These are phyloP conservation scores for Stemphylium vesicarium DNA, from an alignment of 2,329 filamentous ascomycete genomes.

Conservation along the genomic window DNA sequence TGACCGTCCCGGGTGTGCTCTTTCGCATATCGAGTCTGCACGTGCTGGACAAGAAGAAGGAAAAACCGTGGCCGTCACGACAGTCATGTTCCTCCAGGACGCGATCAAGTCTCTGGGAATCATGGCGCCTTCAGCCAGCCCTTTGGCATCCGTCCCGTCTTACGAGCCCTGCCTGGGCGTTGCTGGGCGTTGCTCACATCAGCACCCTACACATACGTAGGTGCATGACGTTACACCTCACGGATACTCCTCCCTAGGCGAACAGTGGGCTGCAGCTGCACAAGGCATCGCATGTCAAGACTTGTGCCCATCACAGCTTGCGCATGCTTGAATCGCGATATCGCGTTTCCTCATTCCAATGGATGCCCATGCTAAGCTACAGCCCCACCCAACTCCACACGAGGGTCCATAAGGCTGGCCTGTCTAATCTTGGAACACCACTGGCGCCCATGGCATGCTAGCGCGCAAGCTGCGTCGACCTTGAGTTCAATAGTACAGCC, in stretches of 20 bases:
- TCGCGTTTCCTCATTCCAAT: conserved; percentile 7
- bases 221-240: conserved; percentile 11
- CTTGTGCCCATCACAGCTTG: too few relatives aligned
- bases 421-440: conserved; percentile 5
- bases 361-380: neutral
- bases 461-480: too few relatives aligned
- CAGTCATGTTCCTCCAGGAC: too few relatives aligned
- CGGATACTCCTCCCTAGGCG: neutral
- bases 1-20: neutral
- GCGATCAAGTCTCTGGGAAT: too few relatives aligned
- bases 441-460: neutral
- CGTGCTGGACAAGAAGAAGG: neutral
- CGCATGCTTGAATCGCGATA: neutral
- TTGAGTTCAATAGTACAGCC: neutral
- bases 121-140: too few relatives aligned
- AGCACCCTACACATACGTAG: conserved; percentile 3
- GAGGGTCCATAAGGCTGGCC: conserved; percentile 13
- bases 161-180: conserved; percentile 9
- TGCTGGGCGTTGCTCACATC: conserved; percentile 13
- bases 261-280: too few relatives aligned
- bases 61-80: too few relatives aligned
- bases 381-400: conserved; percentile 8
- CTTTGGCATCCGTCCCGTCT: neutral
- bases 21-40: neutral
- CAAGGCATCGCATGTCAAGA: too few relatives aligned